Evolutionary conservation across 2,329 filamentous ascomycete species (phyloP), one percentile per base, ranked within the genome.

Genomic region (Albifimbria verrucaria): DNA sequence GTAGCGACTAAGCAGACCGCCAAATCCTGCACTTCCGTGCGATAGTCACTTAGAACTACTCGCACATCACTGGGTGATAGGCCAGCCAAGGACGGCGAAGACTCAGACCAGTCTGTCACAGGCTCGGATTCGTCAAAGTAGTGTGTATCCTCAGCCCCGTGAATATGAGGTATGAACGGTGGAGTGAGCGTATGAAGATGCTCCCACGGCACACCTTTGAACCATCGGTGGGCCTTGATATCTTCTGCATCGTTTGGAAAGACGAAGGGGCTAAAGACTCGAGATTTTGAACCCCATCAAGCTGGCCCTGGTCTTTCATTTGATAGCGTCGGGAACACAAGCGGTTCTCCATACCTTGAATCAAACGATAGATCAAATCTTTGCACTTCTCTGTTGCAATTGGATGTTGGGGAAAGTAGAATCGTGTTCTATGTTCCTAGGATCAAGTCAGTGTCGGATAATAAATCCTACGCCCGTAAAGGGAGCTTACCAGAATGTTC

Each of bases 181-280:
- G 93, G 92, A 9, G 76, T 75, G 52, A 83, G 80, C 28, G 80
- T 72, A 63, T 94, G 88, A 17, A 96, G 71, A 1, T 81, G 81
- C 15, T 88, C 83, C 94, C 91, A 97, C 1, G 83, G 81, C 17
- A 95, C 83, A 48, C 85, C 83, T 52, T 79, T 80, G 74, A 97
- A 97, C 81, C 93, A 97, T 11, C 84, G 82, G 70, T 97, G 94
- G 3, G 79, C 73, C 68, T 95, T 97, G 76, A 97, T 95, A 52
- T 97, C 92, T 58, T 89, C 84, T 1, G 90, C 92, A 63, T 96
- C 92, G 56, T 94, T 82, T 0, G 89, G 77, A 62, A 91, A 93
- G 4, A 97, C 92, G 51, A 88, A 87, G 26, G 84, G 77, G 1
- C 73, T 61, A 50, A 63, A 59, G 4, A 58, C n/a, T 67, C 66